Evolutionary conservation across 106 monocot species (phyloP).

Genomic region (Dioscorea alata): DNA sequence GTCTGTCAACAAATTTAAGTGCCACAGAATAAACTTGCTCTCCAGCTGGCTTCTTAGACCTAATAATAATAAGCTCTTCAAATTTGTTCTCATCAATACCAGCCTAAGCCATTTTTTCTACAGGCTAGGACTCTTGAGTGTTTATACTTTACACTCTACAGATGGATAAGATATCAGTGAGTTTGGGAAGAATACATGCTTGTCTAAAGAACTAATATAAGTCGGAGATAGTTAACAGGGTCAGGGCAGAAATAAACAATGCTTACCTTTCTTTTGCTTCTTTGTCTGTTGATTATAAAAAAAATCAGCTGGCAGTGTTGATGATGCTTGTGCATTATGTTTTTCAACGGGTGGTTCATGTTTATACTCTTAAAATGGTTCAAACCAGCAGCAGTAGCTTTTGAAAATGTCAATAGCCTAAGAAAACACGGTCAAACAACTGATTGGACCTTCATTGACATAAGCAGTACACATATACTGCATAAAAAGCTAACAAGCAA

Average conservation of each 20-base stretch:
- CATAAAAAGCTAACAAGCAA: no score
- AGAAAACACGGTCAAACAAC: no score
- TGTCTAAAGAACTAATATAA: neutral
- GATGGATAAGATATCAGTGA: neutral
- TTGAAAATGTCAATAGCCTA: constrained; percentile 85
- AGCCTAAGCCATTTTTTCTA: neutral
- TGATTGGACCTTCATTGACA: no score
- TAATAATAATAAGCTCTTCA: no score
- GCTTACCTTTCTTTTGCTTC: constrained; percentile 58
- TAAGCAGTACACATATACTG: no score
- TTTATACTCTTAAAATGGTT: constrained; percentile 14
- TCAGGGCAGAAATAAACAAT: neutral
- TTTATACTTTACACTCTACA: neutral
- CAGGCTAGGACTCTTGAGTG: neutral
- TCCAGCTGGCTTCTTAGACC: no score
- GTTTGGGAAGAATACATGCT: neutral
- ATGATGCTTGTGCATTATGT: constrained; percentile 31
- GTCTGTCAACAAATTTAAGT: no score
- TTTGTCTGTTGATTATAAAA: constrained; percentile 58
- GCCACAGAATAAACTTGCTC: no score
- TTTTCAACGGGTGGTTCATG: constrained; percentile 24
- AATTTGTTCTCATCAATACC: no score
- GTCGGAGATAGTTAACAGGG: neutral
- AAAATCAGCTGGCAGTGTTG: constrained; percentile 58
- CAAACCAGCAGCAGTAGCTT: constrained; percentile 46